Conservation (phyloP, 2,329 filamentous ascomycete genomes). For the Xylaria sp. region DNA sequence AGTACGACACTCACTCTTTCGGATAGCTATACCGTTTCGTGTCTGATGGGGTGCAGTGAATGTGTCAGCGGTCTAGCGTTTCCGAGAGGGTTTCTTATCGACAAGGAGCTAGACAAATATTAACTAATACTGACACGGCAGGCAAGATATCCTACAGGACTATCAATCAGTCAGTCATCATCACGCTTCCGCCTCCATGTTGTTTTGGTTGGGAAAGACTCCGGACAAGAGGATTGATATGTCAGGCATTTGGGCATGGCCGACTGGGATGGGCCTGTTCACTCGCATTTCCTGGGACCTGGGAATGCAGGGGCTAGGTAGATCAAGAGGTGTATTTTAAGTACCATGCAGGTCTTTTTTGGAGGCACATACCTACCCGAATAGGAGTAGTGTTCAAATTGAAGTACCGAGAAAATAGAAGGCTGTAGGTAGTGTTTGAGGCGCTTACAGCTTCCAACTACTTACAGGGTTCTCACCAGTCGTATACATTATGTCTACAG, state of each 20-base stretch:
- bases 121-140: constrained; percentile 27
- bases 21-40: constrained; percentile 24
- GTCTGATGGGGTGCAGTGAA: constrained; percentile 18
- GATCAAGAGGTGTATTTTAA: constrained; percentile 38
- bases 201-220: constrained; percentile 13
- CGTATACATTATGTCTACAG: background rate
- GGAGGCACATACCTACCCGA: constrained; percentile 10
- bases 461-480: background rate
- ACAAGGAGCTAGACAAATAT: constrained; percentile 28
- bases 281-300: constrained; percentile 45
- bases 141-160: constrained; percentile 28
- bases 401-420: background rate
- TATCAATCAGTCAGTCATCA: constrained; percentile 17
- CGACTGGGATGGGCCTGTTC: constrained; percentile 41
- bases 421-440: background rate
- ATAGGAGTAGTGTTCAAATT: constrained; percentile 6
- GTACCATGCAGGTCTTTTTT: constrained; percentile 40
- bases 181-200: constrained; percentile 17
- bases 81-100: constrained; percentile 23
- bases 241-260: constrained; percentile 35
- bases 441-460: background rate
- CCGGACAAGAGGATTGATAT: constrained; percentile 23
- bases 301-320: constrained; percentile 42
- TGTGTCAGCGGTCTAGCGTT: constrained; percentile 30
- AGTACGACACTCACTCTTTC: constrained; percentile 32